These are phyloP conservation scores for Rubroshorea leprosula DNA, from an alignment of 345 rosid species.

Conservation along the genomic window DNA sequence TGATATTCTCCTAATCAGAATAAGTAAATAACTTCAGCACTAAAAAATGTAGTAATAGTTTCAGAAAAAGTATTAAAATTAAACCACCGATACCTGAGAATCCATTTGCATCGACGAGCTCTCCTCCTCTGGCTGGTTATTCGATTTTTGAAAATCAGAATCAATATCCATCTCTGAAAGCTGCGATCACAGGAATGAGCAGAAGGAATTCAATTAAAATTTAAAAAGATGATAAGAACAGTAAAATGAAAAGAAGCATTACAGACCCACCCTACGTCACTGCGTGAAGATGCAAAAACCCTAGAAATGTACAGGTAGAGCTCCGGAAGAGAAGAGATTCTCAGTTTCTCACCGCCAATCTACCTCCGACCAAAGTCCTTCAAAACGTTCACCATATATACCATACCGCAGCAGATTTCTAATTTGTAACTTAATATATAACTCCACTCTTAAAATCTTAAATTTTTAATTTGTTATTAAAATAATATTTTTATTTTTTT, in stretches of 20 bases:
- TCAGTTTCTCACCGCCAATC: neutral
- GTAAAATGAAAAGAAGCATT: no score
- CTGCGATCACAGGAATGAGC: neutral
- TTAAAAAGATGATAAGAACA: neutral
- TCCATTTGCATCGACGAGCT: constrained; percentile 38
- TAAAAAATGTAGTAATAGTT: no score
- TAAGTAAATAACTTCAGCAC: no score
- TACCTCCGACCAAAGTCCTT: no score
- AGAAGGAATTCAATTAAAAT: neutral
- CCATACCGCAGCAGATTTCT: no score
- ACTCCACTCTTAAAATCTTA: no score
- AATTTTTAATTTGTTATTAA: no score
- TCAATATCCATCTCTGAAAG: constrained; percentile 41
- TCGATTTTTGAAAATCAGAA: constrained; percentile 24
- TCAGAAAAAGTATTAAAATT: no score
- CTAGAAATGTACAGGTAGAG: neutral
- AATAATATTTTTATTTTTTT: no score
- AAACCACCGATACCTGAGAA: constrained; percentile 26
- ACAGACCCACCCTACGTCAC: no score
- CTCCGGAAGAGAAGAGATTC: neutral
- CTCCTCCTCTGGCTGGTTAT: constrained; percentile 31
- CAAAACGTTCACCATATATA: no score
- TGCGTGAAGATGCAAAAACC: neutral
- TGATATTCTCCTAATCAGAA: neutral
- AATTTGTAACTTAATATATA: no score